A percentile compares a stretch with the other conserved stretches of the same genome.
Conservation (phyloP, 2,329 filamentous ascomycete genomes). For the Colletotrichum paranaense region DNA sequence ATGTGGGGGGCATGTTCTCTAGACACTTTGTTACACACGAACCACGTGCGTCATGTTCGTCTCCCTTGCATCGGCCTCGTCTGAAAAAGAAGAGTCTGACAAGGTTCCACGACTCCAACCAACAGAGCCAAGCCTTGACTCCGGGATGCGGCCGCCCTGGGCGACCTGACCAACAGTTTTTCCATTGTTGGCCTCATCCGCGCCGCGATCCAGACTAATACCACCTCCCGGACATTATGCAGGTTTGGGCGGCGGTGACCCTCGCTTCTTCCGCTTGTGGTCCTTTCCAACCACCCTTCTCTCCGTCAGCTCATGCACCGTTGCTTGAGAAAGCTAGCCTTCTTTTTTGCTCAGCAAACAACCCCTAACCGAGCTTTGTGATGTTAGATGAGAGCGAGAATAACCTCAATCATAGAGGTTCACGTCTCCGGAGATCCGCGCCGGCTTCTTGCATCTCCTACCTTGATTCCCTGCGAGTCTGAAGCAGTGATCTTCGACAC, state of each 20-base stretch:
- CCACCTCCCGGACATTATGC: not conserved
- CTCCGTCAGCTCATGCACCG: not conserved
- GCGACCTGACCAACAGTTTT: too few relatives aligned
- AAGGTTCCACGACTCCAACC: not conserved
- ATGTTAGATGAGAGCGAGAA: not conserved
- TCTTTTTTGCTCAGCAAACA: not conserved
- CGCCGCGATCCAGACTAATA: not conserved
- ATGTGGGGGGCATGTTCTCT: not conserved
- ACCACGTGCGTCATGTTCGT: not conserved
- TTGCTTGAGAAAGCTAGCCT: not conserved
- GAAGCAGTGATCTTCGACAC: not conserved
- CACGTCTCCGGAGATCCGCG: not conserved
- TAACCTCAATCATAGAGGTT: not conserved
- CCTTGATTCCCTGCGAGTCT: not conserved
- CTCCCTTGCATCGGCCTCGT: not conserved
- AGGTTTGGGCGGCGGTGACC: not conserved
- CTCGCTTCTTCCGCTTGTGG: not conserved
- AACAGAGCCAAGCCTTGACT: not conserved
- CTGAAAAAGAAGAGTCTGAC: not conserved
- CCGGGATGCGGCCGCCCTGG: not conserved
- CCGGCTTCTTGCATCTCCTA: not conserved
- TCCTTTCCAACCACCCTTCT: not conserved
- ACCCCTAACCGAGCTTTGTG: not conserved
- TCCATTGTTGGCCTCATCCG: too few relatives aligned
- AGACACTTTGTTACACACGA: not conserved